A percentile compares a stretch with the other conserved stretches of the same genome.
Conservation (phyloP, 495 filamentous ascomycete genomes). For the Choiromyces venosus region DNA sequence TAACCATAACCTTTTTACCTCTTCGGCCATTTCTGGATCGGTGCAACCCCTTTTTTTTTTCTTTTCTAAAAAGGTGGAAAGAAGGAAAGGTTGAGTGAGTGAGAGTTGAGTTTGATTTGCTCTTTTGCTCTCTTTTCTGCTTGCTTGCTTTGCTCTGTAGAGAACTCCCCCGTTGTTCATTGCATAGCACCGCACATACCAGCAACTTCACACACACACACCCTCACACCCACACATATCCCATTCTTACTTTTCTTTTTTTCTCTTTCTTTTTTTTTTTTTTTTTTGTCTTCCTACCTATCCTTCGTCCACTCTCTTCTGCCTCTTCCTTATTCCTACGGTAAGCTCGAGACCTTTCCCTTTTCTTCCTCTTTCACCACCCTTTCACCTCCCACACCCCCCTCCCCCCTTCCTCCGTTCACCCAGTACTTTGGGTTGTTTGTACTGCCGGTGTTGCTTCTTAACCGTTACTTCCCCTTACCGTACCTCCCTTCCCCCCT, state of each 20-base stretch:
- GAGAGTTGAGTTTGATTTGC: background rate
- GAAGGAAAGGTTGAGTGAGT: too few species aligned
- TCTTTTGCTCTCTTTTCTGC: too few species aligned
- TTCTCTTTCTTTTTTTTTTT: conserved; percentile 35
- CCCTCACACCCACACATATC: background rate
- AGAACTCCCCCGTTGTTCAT: background rate
- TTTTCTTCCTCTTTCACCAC: conserved; percentile 26
- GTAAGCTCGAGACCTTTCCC: conserved; percentile 10
- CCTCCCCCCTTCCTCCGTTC: conserved; percentile 27
- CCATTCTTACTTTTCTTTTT: conserved; percentile 16
- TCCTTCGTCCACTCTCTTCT: conserved; percentile 22
- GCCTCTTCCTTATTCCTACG: conserved; percentile 23
- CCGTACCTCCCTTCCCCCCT: too few species aligned
- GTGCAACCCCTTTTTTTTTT: background rate
- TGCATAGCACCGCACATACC: background rate
- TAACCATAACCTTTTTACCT: background rate
- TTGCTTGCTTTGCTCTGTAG: background rate
- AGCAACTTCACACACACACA: background rate
- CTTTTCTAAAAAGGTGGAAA: background rate
- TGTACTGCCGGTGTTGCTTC: conserved; percentile 34
- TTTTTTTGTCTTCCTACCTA: conserved; percentile 21
- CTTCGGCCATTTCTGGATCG: background rate
- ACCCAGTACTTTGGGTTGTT: conserved; percentile 30
- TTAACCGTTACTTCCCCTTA: conserved; percentile 22
- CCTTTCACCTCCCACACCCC: conserved; percentile 16